These are phyloP conservation scores for Erodium trifolium DNA, from an alignment of 441 rosid species.

Conservation along the genomic window DNA sequence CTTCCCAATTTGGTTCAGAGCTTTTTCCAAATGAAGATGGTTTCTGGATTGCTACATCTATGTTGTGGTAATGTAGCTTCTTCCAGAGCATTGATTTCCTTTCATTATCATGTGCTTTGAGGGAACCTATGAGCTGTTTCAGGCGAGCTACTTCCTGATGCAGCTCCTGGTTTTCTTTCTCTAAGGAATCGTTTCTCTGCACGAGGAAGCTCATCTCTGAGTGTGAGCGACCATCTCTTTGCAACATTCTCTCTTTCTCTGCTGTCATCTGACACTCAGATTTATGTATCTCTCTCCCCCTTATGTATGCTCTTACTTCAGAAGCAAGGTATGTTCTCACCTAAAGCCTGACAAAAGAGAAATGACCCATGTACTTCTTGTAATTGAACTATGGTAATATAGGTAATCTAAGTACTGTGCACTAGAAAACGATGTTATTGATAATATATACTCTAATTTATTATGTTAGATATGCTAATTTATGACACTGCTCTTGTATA, in stretches of 20 bases:
- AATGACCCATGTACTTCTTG: conserved; percentile 10
- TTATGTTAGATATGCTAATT: background rate
- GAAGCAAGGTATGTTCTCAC: conserved; percentile 36
- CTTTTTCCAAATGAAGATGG: conserved; percentile 26
- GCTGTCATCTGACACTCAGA: conserved; percentile 16
- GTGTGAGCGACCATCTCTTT: conserved; percentile 30
- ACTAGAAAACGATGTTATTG: background rate
- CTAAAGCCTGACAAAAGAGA: conserved; percentile 26
- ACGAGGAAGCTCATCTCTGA: conserved; percentile 44
- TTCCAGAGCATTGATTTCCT: conserved; percentile 88
- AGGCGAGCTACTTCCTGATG: conserved; percentile 57
- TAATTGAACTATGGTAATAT: background rate
- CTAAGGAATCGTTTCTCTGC: conserved; percentile 42
- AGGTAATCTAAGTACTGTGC: background rate
- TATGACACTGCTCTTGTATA: conserved; percentile 9
- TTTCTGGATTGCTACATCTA: conserved; percentile 37
- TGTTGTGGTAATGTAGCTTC: conserved; percentile 55
- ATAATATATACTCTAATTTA: too few species aligned
- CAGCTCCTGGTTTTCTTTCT: conserved; percentile 69
- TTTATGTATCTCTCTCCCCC: conserved; percentile 18
- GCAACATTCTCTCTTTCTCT: conserved; percentile 32
- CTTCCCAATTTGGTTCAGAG: conserved; percentile 11
- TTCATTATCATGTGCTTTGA: conserved; percentile 81
- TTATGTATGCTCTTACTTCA: conserved; percentile 32
- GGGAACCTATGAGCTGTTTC: conserved; percentile 55